Evolutionary conservation across 2,329 filamentous ascomycete genomes (phyloP).

Genomic region (Penicillium palitans): DNA sequence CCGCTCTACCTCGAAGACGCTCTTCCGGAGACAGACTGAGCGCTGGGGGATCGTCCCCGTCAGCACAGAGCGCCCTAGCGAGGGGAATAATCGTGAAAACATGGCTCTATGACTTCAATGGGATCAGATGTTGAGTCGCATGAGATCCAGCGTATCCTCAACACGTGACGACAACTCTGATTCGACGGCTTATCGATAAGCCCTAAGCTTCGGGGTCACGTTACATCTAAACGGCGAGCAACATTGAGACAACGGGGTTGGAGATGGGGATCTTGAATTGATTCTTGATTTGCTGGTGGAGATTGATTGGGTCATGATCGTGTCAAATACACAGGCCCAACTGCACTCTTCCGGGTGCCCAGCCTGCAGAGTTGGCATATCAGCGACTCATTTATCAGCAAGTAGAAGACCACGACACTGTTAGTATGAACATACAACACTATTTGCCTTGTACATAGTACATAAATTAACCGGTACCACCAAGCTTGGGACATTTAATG

Average conservation of each 20-base stretch:
- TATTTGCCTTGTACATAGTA: neutral
- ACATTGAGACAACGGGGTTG: neutral
- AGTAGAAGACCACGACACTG: neutral
- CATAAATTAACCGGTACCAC: neutral
- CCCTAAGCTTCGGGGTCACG: neutral
- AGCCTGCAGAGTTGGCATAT: neutral
- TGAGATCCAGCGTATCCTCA: conserved; percentile 8
- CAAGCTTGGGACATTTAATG: neutral
- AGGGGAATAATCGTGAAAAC: conserved; percentile 31
- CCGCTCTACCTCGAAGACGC: conserved; percentile 25
- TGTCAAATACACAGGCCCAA: neutral
- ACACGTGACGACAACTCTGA: conserved; percentile 17
- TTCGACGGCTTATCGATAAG: conserved; percentile 21
- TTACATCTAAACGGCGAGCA: neutral
- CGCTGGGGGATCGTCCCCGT: conserved; percentile 14
- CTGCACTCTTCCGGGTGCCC: neutral
- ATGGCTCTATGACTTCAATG: conserved; percentile 25
- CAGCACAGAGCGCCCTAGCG: conserved; percentile 26
- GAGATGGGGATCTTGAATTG: neutral
- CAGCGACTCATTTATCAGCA: neutral
- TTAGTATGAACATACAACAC: neutral
- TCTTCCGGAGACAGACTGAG: conserved; percentile 16
- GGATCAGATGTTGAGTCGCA: conserved; percentile 18
- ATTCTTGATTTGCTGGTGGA: neutral
- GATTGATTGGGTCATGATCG: neutral